Conservation (phyloP, 495 filamentous ascomycete species). For the Aspergillus cavernicola region DNA sequence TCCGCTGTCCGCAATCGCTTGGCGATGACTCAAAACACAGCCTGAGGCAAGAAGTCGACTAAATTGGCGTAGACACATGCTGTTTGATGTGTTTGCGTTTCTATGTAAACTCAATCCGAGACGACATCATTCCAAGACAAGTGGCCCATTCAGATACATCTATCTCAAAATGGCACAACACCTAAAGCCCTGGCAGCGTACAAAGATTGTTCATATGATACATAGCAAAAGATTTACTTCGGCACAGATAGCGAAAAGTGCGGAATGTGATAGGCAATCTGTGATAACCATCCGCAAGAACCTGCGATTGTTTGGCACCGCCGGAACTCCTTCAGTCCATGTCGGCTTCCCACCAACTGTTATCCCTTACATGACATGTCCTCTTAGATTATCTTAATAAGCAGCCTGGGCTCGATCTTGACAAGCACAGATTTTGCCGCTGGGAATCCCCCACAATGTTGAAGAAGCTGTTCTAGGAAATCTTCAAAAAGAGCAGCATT, state of each 20-base stretch:
- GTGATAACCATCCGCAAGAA: background rate
- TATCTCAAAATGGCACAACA: background rate
- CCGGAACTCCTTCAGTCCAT: background rate
- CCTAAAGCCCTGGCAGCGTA: background rate
- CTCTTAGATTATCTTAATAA: background rate
- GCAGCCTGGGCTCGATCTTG: background rate
- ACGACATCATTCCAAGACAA: background rate
- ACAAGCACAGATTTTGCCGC: constrained; percentile 37
- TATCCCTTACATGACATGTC: background rate
- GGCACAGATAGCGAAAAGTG: background rate
- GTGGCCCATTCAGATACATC: background rate
- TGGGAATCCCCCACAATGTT: constrained; percentile 33
- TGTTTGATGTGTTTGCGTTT: too few species aligned
- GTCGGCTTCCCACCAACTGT: background rate
- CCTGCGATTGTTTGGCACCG: background rate
- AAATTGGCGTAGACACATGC: too few species aligned
- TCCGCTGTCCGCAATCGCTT: too few species aligned
- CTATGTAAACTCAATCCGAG: background rate
- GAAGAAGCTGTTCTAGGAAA: constrained; percentile 39
- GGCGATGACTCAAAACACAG: too few species aligned
- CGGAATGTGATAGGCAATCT: background rate
- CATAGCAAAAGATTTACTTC: background rate
- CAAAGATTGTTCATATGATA: background rate
- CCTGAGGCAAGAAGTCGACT: too few species aligned
- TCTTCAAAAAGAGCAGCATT: constrained; percentile 37